A percentile compares a stretch with the other conserved stretches of the same genome.
These are phyloP conservation scores for Gamsiella multidivaricata DNA, from an alignment of 192 early-diverging fungal genomes.

Conservation along the genomic window DNA sequence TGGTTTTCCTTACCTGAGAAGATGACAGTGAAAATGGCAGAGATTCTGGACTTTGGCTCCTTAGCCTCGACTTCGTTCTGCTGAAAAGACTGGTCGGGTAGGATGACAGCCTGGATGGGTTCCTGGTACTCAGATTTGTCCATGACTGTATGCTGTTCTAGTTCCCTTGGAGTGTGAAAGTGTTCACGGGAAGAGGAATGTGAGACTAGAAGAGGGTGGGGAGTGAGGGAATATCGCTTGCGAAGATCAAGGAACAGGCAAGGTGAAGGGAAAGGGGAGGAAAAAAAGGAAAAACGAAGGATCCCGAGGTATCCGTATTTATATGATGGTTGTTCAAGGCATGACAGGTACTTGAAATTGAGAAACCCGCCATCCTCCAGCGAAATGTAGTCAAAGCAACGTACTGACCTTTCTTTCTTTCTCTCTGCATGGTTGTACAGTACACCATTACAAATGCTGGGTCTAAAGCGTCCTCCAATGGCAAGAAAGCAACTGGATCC, in stretches of 20 bases:
- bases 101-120: slow-evolving; percentile 11
- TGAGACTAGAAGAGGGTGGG: slow-evolving; percentile 6
- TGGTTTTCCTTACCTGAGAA: slow-evolving; percentile 30
- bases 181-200: background rate
- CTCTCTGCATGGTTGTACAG: background rate
- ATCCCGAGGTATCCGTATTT: background rate
- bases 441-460: background rate
- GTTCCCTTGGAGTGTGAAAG: too few relatives aligned
- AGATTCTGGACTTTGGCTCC: slow-evolving; percentile 9
- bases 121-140: slow-evolving; percentile 13
- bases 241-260: background rate
- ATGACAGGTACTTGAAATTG: too few relatives aligned
- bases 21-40: slow-evolving; percentile 48
- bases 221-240: background rate
- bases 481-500: too few relatives aligned
- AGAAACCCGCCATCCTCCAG: too few relatives aligned
- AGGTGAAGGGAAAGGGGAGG: background rate
- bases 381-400: too few relatives aligned
- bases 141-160: too few relatives aligned
- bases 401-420: too few relatives aligned
- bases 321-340: too few relatives aligned
- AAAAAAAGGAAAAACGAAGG: slow-evolving; percentile 6
- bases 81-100: too few relatives aligned
- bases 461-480: too few relatives aligned
- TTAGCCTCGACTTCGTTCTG: slow-evolving; percentile 19